Evolutionary conservation across 2,329 filamentous ascomycete genomes (phyloP), one percentile per base, ranked within the genome.

Genomic region (Niveomyces coronatus): DNA sequence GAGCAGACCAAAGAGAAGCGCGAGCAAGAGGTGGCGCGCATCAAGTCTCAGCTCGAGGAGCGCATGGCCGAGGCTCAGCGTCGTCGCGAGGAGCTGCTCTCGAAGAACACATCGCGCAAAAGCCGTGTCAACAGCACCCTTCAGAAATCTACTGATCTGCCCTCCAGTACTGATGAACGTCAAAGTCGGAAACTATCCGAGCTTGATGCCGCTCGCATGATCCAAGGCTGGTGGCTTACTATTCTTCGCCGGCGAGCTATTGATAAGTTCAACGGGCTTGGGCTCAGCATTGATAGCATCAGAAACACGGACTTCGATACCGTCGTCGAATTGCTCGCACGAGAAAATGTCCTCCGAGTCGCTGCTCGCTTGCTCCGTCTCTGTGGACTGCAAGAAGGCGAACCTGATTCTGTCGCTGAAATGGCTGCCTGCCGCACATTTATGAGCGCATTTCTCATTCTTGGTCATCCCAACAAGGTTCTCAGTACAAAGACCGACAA

Each of bases 1-100:
- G 83, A 86, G 56, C 79, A 74, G 41, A 86, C 84, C 65, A 87
- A 85, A 59, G 81, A 85, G 61, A 81, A 82, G 56, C 77, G 85
- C 45, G 80, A 86, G 53, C 78, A 79, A 40, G 82, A 88, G 46
- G 72, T 83, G 40, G 70, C 70, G 48, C 77, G 78, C 51, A 69
- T 84, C 54, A 76, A 77, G 45, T 61, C 74, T 35, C 82, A 87
- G 55, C 86, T 88, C 70, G 81, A 88, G 54, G 83, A 87, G 62
- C 77, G 81, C 45, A 71, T 85, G 49, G 81, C 82, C 22, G 84
- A 88, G 52, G 85, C 82, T 0, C 82, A 88, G 57, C 74, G 67
- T 54, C 71, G 85, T 49, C 69, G 84, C 42, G 73, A 80, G 53
- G 73, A 82, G 61, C 58, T 82, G 44, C 63, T 74, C 48, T 71